These are phyloP conservation scores for Paramecium bursaria DNA, from an alignment of 73 alveolate species.

Conservation along the genomic window DNA sequence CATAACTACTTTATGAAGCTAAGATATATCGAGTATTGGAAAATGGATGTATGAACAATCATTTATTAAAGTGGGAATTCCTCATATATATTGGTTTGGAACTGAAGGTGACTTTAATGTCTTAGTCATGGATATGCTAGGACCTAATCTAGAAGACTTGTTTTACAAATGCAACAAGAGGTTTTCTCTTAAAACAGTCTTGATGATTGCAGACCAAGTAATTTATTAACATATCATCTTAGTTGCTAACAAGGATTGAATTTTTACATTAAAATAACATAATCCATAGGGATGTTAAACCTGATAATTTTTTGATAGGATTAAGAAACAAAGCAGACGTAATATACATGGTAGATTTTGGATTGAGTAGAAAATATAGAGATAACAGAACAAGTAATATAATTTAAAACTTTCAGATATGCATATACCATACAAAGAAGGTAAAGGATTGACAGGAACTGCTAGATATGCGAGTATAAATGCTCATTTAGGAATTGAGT, in stretches of 20 bases:
- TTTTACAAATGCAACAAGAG: slow-evolving; percentile 72
- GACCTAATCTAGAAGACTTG: slow-evolving; percentile 78
- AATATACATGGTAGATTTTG: slow-evolving; percentile 74
- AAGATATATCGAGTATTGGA: slow-evolving; percentile 79
- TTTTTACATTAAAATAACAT: slow-evolving; percentile 67
- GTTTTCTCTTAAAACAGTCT: slow-evolving; percentile 73
- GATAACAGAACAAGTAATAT: slow-evolving; percentile 69
- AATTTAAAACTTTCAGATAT: not conserved
- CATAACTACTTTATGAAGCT: slow-evolving; percentile 82
- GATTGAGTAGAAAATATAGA: slow-evolving; percentile 72
- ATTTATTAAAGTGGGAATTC: slow-evolving; percentile 85
- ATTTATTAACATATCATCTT: not conserved
- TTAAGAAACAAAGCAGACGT: slow-evolving; percentile 80
- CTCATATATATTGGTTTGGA: slow-evolving; percentile 87
- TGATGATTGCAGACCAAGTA: slow-evolving; percentile 79
- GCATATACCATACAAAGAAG: slow-evolving; percentile 67
- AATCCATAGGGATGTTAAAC: slow-evolving; percentile 78
- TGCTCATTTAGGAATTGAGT: slow-evolving; percentile 79
- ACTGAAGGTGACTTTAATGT: slow-evolving; percentile 80
- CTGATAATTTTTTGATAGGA: slow-evolving; percentile 85
- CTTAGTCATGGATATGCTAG: slow-evolving; percentile 76
- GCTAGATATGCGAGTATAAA: slow-evolving; percentile 80
- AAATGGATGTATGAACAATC: slow-evolving; percentile 71
- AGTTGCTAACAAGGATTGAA: slow-evolving; percentile 70
- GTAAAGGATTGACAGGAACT: slow-evolving; percentile 78